These are phyloP conservation scores for Penicillium macrosclerotiorum DNA, from an alignment of 495 filamentous ascomycete species.

Conservation along the genomic window DNA sequence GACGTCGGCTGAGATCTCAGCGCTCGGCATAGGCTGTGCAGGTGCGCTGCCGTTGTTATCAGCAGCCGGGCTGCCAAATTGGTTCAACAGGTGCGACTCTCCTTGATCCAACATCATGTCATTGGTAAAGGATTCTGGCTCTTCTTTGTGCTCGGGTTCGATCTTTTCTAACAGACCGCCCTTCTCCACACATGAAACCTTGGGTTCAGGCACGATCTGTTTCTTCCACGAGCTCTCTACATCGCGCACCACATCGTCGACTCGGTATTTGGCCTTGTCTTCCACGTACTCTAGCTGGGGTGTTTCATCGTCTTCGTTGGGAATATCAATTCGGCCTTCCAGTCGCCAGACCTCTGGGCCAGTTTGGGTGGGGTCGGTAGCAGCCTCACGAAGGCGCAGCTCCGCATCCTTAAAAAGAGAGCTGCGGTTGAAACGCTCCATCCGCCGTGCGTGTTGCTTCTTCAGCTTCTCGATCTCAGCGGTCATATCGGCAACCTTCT, in stretches of 20 bases:
- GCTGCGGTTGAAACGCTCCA: slow-evolving; percentile 70
- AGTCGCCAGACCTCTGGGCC: slow-evolving; percentile 62
- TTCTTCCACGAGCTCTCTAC: slow-evolving; percentile 57
- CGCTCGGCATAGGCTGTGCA: slow-evolving; percentile 24
- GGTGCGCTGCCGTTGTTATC: slow-evolving; percentile 30
- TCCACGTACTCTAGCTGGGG: slow-evolving; percentile 34
- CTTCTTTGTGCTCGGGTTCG: slow-evolving; percentile 40
- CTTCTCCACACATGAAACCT: slow-evolving; percentile 65
- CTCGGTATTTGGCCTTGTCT: slow-evolving; percentile 48
- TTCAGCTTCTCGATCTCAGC: slow-evolving; percentile 82
- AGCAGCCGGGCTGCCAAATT: slow-evolving; percentile 56
- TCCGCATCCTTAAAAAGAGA: slow-evolving; percentile 64
- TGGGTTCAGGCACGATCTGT: slow-evolving; percentile 55
- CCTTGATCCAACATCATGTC: slow-evolving; percentile 68
- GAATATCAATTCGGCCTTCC: slow-evolving; percentile 54
- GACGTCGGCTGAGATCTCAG: slow-evolving; percentile 25
- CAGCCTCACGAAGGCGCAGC: slow-evolving; percentile 48
- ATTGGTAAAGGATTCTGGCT: slow-evolving; percentile 39
- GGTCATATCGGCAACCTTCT: slow-evolving; percentile 61
- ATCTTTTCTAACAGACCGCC: slow-evolving; percentile 67
- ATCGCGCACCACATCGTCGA: slow-evolving; percentile 60
- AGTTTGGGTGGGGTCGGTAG: slow-evolving; percentile 47
- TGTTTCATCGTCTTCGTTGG: slow-evolving; percentile 50
- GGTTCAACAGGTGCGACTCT: slow-evolving; percentile 57
- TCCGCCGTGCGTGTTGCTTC: slow-evolving; percentile 66